Evolutionary conservation across 257 asterid species (phyloP), one percentile per base, ranked within the genome.

Genomic region (Henckelia pumila): DNA sequence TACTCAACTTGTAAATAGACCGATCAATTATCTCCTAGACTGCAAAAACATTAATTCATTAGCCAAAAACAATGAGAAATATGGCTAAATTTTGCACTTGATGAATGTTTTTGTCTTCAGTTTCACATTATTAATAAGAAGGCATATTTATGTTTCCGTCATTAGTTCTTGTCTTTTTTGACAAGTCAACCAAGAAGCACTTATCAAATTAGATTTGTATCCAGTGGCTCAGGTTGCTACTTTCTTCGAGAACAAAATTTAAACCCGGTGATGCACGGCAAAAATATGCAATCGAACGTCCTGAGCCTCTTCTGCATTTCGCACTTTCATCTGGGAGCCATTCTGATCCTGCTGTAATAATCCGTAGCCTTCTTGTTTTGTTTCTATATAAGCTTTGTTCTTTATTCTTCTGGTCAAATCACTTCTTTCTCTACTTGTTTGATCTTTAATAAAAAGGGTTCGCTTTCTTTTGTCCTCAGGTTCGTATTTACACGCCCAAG

Each of bases 271-370:
- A 86, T 50, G 85, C 72, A 37, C 78, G 87, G n/a, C 81, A 72
- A 81, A 60, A 82, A 35, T 86, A 81, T 63, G 81, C 84, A 47
- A 78, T 83, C 72, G 84, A 77, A 66, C 84, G 69, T 13, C 80
- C 86, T 3, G 92, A 83, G 64, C 86, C 89, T 47, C 89, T 83
- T 61, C 76, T 86, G 29, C 81, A 86, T 76, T 86, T 83, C 62
- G 83, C 92, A 30, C 89, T 86, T 67, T 76, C 83, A 64, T 83
- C 83, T 21, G 92, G 89, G 60, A 83, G 76, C 71, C 87, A 83
- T 64, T 86, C 89, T 5, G 92, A 86, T 76, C 92, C 92, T 29
- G 84, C 81, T 80, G 92, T 86, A 86, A 30, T 53, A 53, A 24
- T 58, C 64, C 59, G 2, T 35, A 4, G 1, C 56, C 61, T 53